Percentiles rank a stretch among this genome's conserved stretches.
These are phyloP conservation scores for Candida parachauliodes DNA, from an alignment of 805 yeast species.

Conservation along the genomic window DNA sequence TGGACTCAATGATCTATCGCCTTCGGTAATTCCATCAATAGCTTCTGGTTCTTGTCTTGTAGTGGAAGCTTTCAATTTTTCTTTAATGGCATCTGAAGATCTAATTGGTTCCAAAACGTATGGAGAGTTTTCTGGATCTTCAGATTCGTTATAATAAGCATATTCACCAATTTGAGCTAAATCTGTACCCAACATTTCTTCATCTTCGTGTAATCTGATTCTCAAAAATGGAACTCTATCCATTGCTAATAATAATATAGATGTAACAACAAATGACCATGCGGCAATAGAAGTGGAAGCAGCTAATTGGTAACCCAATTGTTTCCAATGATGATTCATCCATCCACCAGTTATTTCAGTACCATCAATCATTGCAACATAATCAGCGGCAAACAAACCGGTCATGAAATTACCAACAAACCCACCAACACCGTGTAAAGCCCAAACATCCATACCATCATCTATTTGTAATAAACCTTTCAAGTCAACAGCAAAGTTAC, in stretches of 20 bases:
- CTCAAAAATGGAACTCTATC: conserved; percentile 78
- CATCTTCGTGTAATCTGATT: conserved; percentile 80
- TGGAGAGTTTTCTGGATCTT: conserved; percentile 40
- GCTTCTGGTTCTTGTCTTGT: conserved; percentile 12
- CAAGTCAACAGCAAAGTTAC: conserved; percentile 83
- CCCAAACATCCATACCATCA: conserved; percentile 93
- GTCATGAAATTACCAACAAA: conserved; percentile 78
- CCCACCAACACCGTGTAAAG: conserved; percentile 94
- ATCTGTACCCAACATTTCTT: conserved; percentile 86
- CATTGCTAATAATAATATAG: conserved; percentile 60
- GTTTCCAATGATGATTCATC: conserved; percentile 78
- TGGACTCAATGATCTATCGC: conserved; percentile 16
- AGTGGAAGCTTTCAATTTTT: conserved; percentile 24
- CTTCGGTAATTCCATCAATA: conserved; percentile 15
- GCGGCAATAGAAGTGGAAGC: conserved; percentile 65
- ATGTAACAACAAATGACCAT: conserved; percentile 75
- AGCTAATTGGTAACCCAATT: conserved; percentile 86
- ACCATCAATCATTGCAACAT: conserved; percentile 82
- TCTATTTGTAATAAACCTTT: conserved; percentile 72
- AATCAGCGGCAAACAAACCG: conserved; percentile 90
- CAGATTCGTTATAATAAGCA: conserved; percentile 65
- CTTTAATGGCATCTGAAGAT: conserved; percentile 45
- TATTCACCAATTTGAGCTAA: conserved; percentile 87
- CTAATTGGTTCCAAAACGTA: conserved; percentile 79
- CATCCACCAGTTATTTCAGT: conserved; percentile 77